Conservation (phyloP, 768 basidiomycete species). For the Russula olivacea region DNA sequence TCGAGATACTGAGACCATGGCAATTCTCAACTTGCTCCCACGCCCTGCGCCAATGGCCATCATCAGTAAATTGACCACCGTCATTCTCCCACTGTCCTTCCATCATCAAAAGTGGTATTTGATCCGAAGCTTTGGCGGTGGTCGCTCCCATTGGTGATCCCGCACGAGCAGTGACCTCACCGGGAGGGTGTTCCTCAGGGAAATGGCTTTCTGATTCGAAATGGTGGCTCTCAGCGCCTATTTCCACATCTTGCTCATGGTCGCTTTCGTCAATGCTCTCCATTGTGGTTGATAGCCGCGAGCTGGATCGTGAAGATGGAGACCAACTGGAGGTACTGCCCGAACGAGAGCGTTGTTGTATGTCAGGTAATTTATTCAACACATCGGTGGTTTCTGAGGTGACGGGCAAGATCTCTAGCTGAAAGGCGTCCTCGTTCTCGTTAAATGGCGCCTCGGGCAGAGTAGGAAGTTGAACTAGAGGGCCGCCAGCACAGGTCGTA, state of each 20-base stretch:
- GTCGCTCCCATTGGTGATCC: conserved; percentile 20
- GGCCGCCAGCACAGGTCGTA: conserved; percentile 3
- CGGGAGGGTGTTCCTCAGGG: conserved; percentile 4
- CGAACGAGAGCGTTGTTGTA: conserved; percentile 6
- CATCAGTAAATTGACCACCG: conserved; percentile 1
- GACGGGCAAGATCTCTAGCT: conserved; percentile 21
- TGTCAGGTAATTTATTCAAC: background rate
- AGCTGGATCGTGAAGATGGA: conserved; percentile 20
- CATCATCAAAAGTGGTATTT: background rate
- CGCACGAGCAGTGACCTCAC: conserved; percentile 22
- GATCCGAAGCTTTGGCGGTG: conserved; percentile 7
- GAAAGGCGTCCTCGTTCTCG: conserved; percentile 20
- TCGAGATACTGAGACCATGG: conserved; percentile 24
- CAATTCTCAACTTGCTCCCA: conserved; percentile 18
- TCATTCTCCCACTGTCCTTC: conserved; percentile 18
- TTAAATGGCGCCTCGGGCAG: conserved; percentile 11
- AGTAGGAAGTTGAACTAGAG: conserved; percentile 15
- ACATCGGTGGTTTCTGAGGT: conserved; percentile 5
- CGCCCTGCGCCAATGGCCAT: conserved; percentile 3
- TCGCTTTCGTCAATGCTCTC: conserved; percentile 25
- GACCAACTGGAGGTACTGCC: conserved; percentile 23
- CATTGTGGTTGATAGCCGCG: conserved; percentile 21
- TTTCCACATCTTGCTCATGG: conserved; percentile 12
- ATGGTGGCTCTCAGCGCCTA: background rate
- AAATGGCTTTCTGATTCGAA: conserved; percentile 3